Conservation (phyloP, 2,329 filamentous ascomycete species). For the Exophiala oligosperma region DNA sequence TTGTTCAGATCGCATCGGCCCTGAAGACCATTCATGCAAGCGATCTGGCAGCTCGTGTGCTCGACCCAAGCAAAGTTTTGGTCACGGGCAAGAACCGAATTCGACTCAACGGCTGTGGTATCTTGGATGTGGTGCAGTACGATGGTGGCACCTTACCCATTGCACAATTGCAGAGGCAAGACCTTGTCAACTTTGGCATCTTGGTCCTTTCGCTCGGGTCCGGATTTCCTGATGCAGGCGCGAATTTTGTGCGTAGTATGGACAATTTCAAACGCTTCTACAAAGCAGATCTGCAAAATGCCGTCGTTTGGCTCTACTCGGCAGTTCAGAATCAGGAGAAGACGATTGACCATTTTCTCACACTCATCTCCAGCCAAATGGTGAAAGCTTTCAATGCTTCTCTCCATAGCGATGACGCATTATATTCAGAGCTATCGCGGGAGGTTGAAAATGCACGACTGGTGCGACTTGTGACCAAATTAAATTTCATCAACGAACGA, state of each 20-base stretch:
- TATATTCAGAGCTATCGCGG: constrained; percentile 68
- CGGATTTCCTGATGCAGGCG: constrained; percentile 58
- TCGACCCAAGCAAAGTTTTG: constrained; percentile 86
- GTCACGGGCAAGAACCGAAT: constrained; percentile 88
- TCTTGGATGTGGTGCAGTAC: constrained; percentile 85
- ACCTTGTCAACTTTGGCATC: constrained; percentile 80
- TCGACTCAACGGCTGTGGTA: constrained; percentile 81
- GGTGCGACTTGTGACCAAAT: constrained; percentile 76
- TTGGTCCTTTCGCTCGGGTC: constrained; percentile 81
- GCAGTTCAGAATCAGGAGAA: constrained; percentile 66
- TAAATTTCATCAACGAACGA: constrained; percentile 86
- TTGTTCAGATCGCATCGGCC: constrained; percentile 86
- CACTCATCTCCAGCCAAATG: constrained; percentile 75
- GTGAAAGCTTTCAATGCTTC: constrained; percentile 73
- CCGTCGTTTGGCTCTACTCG: constrained; percentile 77
- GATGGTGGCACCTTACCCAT: constrained; percentile 63
- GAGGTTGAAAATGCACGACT: constrained; percentile 90
- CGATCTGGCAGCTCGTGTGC: constrained; percentile 79
- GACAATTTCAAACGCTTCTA: constrained; percentile 77
- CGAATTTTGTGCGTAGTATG: constrained; percentile 68
- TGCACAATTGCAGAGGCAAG: constrained; percentile 80
- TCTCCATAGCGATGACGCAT: constrained; percentile 75
- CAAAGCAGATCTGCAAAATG: constrained; percentile 74
- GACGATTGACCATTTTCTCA: constrained; percentile 73
- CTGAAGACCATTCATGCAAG: constrained; percentile 80